These are phyloP conservation scores for Cladophialophora exuberans DNA, from an alignment of 2,329 filamentous ascomycete genomes.

Conservation along the genomic window DNA sequence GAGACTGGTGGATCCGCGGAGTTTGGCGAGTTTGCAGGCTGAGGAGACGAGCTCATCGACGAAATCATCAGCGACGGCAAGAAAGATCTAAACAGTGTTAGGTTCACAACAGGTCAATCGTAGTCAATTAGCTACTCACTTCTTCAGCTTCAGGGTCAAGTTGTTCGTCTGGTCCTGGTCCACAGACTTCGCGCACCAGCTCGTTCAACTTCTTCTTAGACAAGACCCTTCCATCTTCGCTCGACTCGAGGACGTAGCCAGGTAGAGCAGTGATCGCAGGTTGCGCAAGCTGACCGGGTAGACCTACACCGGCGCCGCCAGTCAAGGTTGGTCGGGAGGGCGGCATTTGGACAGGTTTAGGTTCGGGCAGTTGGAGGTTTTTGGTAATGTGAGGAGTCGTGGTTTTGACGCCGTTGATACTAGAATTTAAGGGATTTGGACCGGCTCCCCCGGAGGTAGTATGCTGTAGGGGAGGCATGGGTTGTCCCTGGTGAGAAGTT, in stretches of 20 bases:
- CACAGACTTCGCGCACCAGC: slow-evolving; percentile 89
- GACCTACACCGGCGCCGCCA: slow-evolving; percentile 72
- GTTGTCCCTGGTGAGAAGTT: slow-evolving; percentile 40
- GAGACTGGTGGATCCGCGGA: slow-evolving; percentile 85
- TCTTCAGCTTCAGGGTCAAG: slow-evolving; percentile 94
- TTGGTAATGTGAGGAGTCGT: slow-evolving; percentile 83
- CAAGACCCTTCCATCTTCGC: slow-evolving; percentile 85
- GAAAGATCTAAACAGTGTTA: slow-evolving; percentile 66
- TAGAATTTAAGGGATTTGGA: slow-evolving; percentile 47
- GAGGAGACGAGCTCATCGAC: slow-evolving; percentile 86
- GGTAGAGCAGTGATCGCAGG: slow-evolving; percentile 82
- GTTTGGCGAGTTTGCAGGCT: slow-evolving; percentile 89
- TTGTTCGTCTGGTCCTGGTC: slow-evolving; percentile 70
- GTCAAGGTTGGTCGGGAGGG: slow-evolving; percentile 79
- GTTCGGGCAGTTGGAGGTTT: slow-evolving; percentile 71
- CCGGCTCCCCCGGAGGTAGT: slow-evolving; percentile 39
- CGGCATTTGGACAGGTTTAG: slow-evolving; percentile 74
- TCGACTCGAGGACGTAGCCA: slow-evolving; percentile 80
- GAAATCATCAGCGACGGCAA: slow-evolving; percentile 90
- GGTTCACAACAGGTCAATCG: not conserved
- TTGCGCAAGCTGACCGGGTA: slow-evolving; percentile 83
- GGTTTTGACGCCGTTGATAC: slow-evolving; percentile 48
- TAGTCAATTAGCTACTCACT: slow-evolving; percentile 55
- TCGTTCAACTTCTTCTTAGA: slow-evolving; percentile 98
- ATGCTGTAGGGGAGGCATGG: slow-evolving; percentile 35